These are phyloP conservation scores for Marasmius sp. DNA, from an alignment of 1,284 basidiomycete species.

Conservation along the genomic window DNA sequence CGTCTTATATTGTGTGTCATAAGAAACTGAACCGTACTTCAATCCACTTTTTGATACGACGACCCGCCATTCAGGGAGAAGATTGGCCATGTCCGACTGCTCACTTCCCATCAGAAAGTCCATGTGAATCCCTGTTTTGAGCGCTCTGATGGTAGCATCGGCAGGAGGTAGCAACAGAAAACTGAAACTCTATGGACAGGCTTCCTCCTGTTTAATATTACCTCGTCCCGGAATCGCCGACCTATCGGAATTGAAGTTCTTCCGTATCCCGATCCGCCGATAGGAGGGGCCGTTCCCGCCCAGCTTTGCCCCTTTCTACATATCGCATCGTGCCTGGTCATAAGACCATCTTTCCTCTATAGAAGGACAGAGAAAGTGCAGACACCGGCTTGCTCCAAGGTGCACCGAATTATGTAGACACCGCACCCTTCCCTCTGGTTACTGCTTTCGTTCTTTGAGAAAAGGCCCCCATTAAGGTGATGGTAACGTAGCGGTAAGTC, in stretches of 20 bases:
- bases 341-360: slow-evolving; percentile 46
- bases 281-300: slow-evolving; percentile 29
- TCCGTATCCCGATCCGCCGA: slow-evolving; percentile 57
- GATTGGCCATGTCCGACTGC: slow-evolving; percentile 46
- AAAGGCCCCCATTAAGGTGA: slow-evolving; percentile 48
- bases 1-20: slow-evolving; percentile 19
- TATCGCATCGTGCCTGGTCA: slow-evolving; percentile 42
- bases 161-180: background rate
- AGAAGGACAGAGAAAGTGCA: slow-evolving; percentile 36
- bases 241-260: slow-evolving; percentile 48
- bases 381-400: slow-evolving; percentile 49
- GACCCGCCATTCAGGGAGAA: slow-evolving; percentile 52
- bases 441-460: slow-evolving; percentile 44
- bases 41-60: slow-evolving; percentile 56
- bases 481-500: slow-evolving; percentile 43
- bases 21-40: background rate
- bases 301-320: background rate
- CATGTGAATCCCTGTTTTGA: slow-evolving; percentile 32
- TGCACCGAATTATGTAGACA: slow-evolving; percentile 44
- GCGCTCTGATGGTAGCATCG: background rate
- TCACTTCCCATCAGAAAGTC: slow-evolving; percentile 51
- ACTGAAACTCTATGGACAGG: slow-evolving; percentile 28
- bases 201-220: slow-evolving; percentile 35
- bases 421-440: slow-evolving; percentile 39
- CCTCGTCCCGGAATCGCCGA: slow-evolving; percentile 56